Evolutionary conservation across 176 grass and related monocot species (phyloP), one percentile per base, ranked within the genome.

Genomic region (Musa schizocarpa): DNA sequence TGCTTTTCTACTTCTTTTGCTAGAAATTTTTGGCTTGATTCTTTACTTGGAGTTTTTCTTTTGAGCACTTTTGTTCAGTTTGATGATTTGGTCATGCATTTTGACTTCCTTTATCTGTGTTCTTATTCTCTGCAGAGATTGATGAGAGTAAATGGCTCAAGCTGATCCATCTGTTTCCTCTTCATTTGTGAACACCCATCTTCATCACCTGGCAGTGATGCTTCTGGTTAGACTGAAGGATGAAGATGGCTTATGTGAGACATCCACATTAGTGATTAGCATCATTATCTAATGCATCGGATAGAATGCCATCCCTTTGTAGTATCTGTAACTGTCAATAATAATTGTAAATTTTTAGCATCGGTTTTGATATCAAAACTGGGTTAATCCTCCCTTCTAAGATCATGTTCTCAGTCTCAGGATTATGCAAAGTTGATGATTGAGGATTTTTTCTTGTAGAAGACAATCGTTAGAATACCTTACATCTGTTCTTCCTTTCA

Each of bases 71-170:
- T 6, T 43, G 34, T 43, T 43, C 34, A 43, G 4, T 43, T 43
- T 43, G 49, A 2, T 72, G 12, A 72, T 53, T 23, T 72, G 70
- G 16, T 24, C 19, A 53, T 72, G 51, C 2, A 43, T 55, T 13
- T 27, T 74, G 13, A 54, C 53, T 29, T 24, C 49, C 16, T 9
- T 19, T 34, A 29, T 9, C 11, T 75, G 25, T 75, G 10, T 48
- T 75, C 26, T 59, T 58, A 43, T 74, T 74, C 16, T 58, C 54
- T 58, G 54, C 54, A 75, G 73, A 58, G 53, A 48, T 74, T 75
- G 73, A 48, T 75, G 73, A 75, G 72, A 58, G 54, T 56, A n/a
- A 75, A 56, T 61, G 73, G 73, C 73, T 75, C 49, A 43, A 75
- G 73, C 73, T 43, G 72, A 54, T 58, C 72, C 72, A 58, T 74